Evolutionary conservation across 257 asterid species (phyloP).

Genomic region (Ehretia macrophylla): DNA sequence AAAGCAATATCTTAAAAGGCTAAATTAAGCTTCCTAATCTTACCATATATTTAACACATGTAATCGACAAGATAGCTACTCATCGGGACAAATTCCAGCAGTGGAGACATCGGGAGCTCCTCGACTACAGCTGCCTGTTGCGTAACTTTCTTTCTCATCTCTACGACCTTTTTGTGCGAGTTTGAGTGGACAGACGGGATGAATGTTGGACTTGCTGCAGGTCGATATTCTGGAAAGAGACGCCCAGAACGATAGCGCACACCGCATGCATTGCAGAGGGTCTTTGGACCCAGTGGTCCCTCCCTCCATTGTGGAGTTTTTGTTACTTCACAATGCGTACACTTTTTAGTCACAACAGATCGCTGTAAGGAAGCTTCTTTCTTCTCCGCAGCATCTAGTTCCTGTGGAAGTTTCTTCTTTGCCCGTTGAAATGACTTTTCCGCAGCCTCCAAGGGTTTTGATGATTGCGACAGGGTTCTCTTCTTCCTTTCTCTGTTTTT

Average conservation of each 20-base stretch:
- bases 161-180: conserved; percentile 21
- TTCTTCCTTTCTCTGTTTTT: conserved; percentile 35
- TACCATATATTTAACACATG: conserved; percentile 31
- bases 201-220: conserved; percentile 83
- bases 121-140: conserved; percentile 10
- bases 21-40: conserved; percentile 22
- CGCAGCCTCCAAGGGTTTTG: background rate
- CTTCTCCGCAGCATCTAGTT: background rate
- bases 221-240: conserved; percentile 74
- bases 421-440: background rate
- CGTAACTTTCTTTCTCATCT: conserved; percentile 22
- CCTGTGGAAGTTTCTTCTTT: conserved; percentile 6
- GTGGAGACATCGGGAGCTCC: conserved; percentile 33
- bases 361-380: conserved; percentile 8
- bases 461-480: conserved; percentile 13
- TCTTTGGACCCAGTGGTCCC: conserved; percentile 85
- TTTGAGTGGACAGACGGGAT: conserved; percentile 71
- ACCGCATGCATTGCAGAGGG: conserved; percentile 88
- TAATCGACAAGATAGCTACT: conserved; percentile 40
- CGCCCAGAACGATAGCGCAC: conserved; percentile 84
- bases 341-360: conserved; percentile 30
- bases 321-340: conserved; percentile 73
- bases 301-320: conserved; percentile 94
- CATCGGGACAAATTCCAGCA: conserved; percentile 41
- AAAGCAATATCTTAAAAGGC: conserved; percentile 13